Evolutionary conservation across 2,329 filamentous ascomycete species (phyloP), one percentile per base, ranked within the genome.

Genomic region (Waltergamsia citrina): DNA sequence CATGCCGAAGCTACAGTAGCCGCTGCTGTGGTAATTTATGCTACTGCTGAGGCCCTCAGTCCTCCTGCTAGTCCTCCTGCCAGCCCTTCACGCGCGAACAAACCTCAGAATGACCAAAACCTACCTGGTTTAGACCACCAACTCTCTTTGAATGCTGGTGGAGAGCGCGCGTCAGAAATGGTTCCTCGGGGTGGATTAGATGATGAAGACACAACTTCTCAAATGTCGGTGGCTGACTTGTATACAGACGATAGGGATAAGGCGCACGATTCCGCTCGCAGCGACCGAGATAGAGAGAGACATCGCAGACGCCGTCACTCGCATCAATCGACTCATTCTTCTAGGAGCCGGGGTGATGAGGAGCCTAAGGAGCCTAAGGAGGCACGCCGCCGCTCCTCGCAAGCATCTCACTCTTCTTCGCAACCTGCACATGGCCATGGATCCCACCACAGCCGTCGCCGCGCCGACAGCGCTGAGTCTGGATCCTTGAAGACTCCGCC

Each of bases 201-300:
- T 33, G 38, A 36, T 28, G 49, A 54, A 43, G 58, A 57, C n/a
- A n/a, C 29, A 5, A 4, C 14, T 47, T 52, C 63, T 57, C 50
- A 54, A 49, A 53, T 56, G 53, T 58, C 60, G 54, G 60, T 65
- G 65, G 60, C 70, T 74, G 65, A 74, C 69, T 60, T 65, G 51
- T 67, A 60, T 55, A 58, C 60, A 74, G 69, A 70, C 56, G 65
- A 68, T 44, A 66, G 54, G 48, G 53, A 49, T 47, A 60, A 53
- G 50, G 56, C 59, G 40, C 47, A 46, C 35, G 48, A 47, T 41
- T 53, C 53, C 37, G 49, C 54, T 29, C 53, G 47, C 42, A 41
- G 54, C 42, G 57, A 63, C 40, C 54, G 48, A 47, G 59, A 62
- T 29, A 48, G 47, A 38, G 57, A 62, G 31, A 53, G 54, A 42